phyloP scores from a whole-genome alignment of 768 basidiomycete genomes.

The Kwoniella heveanensis region DNA sequence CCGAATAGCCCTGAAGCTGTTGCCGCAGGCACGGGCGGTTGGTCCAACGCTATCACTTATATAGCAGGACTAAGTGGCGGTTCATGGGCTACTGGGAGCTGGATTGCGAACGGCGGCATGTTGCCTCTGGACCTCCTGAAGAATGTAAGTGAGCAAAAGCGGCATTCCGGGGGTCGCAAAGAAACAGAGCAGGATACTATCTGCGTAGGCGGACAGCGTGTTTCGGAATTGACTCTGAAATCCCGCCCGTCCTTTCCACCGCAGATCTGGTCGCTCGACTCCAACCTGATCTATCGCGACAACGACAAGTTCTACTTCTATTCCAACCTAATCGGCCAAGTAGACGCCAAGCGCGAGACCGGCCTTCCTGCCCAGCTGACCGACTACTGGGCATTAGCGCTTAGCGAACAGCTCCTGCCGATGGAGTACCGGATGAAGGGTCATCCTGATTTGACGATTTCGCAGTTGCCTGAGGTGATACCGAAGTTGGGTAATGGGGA shows the following conservation, averaged over 20 bases:
- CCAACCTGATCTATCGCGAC: slow-evolving; percentile 51
- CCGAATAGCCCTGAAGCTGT: slow-evolving; percentile 63
- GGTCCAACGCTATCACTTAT: slow-evolving; percentile 72
- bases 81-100: slow-evolving; percentile 58
- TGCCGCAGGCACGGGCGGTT: slow-evolving; percentile 65
- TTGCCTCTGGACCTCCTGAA: slow-evolving; percentile 45
- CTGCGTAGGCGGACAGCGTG: too few species aligned
- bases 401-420: slow-evolving; percentile 52
- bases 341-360: slow-evolving; percentile 39
- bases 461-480: slow-evolving; percentile 29
- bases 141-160: slow-evolving; percentile 43
- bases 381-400: slow-evolving; percentile 54
- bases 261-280: slow-evolving; percentile 52
- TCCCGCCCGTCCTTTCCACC: too few species aligned
- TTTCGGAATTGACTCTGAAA: too few species aligned
- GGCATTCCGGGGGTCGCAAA: too few species aligned
- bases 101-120: slow-evolving; percentile 55
- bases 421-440: slow-evolving; percentile 42
- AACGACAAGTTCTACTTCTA: slow-evolving; percentile 51
- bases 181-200: too few species aligned
- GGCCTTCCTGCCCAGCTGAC: slow-evolving; percentile 52
- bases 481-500: slow-evolving; percentile 30
- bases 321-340: slow-evolving; percentile 47
- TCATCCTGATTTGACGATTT: slow-evolving; percentile 49
- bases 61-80: slow-evolving; percentile 62